Evolutionary conservation across 208 protist genomes (phyloP), one percentile per base, ranked within the genome.

Genomic region (Tritrichomonas musculus): DNA sequence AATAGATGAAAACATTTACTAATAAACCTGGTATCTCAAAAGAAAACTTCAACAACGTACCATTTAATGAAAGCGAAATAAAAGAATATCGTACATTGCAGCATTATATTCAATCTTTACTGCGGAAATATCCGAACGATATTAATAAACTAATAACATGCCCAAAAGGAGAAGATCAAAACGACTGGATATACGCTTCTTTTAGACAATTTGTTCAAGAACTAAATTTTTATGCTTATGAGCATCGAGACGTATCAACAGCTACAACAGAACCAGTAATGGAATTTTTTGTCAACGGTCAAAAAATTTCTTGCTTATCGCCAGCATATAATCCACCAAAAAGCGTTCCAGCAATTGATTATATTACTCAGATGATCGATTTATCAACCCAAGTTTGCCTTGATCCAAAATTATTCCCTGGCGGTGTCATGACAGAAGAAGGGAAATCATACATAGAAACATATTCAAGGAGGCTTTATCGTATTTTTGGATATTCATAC

Each of bases 1-100:
- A n/a, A n/a, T n/a, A n/a, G n/a, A 82, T 82, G 73, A 82, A 82
- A 53, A 50, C 36, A 13, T 82, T 82, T n/a, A 82, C 33, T n/a
- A 82, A 82, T 82, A 82, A 82, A 53, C 73, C 73, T 25, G 73
- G 73, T 0, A 50, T n/a, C 1, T 30, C 39, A 11, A 82, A 82
- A 53, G 22, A 13, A 20, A n/a, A 82, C 1, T 82, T 82, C 20
- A 82, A 82, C 33, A 53, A 82, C 3, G 41, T 53, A 33, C 73
- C 73, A 13, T 53, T 50, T 27, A 41, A 82, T 39, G 73, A 82
- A 47, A 53, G 17, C 20, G 11, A 41, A 9, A 50, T 47, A 25
- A 69, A 69, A 69, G 73, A 82, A 0, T 82, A 82, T 17, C 17
- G 73, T 0, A 82, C 73, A 9, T 30, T 82, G 14, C 73, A 82